phyloP scores from a whole-genome alignment of 192 early-diverging fungal species.

The Coemansia sp. region DNA sequence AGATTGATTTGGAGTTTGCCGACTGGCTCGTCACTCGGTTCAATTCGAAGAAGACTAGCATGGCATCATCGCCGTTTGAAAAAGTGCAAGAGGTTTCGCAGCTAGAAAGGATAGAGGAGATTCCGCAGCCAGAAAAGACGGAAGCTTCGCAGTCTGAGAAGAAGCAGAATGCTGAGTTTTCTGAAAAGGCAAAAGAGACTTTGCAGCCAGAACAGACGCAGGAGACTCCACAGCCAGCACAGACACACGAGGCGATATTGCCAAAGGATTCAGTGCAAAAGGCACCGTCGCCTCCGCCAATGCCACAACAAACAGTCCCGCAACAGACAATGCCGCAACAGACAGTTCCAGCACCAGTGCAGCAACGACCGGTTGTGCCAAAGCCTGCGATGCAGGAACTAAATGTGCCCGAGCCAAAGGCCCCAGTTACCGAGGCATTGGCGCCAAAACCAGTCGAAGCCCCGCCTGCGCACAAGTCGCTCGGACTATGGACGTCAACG shows the following conservation, averaged over 20 bases:
- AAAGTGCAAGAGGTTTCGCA: slow-evolving; percentile 8
- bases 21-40: slow-evolving; percentile 52
- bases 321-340: neutral
- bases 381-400: neutral
- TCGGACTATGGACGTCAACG: slow-evolving; percentile 11
- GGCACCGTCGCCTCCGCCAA: slow-evolving; percentile 1
- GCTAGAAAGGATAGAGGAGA: slow-evolving; percentile 4
- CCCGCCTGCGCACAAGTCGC: slow-evolving; percentile 4
- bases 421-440: neutral
- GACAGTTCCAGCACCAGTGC: neutral
- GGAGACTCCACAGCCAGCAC: neutral
- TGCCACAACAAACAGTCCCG: neutral
- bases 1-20: slow-evolving; percentile 44
- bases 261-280: neutral
- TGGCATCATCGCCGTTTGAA: slow-evolving; percentile 29
- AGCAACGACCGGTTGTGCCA: neutral
- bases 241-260: neutral
- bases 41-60: slow-evolving; percentile 31
- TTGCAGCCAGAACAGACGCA: neutral
- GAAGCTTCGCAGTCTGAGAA: neutral
- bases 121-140: neutral
- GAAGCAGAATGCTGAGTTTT: neutral
- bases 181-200: neutral
- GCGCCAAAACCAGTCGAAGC: neutral
- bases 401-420: neutral